phyloP scores from a whole-genome alignment of 805 yeast species.

The Starmerella gropengiesseri region DNA sequence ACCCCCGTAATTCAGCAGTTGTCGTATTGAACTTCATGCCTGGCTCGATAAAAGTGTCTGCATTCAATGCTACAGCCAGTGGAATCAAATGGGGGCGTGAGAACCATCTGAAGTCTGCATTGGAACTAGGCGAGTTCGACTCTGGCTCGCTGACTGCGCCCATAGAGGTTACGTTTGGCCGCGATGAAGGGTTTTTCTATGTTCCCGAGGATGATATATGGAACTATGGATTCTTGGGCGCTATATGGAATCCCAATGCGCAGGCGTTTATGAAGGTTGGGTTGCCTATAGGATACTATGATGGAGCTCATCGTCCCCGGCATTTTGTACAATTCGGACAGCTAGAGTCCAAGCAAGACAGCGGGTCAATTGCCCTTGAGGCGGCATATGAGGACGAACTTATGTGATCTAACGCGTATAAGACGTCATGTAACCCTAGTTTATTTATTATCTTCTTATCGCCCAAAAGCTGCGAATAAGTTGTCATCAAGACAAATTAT shows the following conservation, averaged over 20 bases:
- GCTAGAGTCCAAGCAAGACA: constrained; percentile 37
- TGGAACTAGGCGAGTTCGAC: constrained; percentile 50
- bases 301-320: constrained; percentile 75
- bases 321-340: constrained; percentile 72
- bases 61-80: constrained; percentile 46
- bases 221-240: constrained; percentile 86
- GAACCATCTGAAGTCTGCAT: constrained; percentile 46
- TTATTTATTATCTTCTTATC: not conserved
- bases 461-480: too few species aligned
- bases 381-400: not conserved
- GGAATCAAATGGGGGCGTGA: constrained; percentile 72
- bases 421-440: not conserved
- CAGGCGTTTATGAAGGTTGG: constrained; percentile 59
- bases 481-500: too few species aligned
- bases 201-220: constrained; percentile 79
- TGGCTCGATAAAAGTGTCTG: constrained; percentile 72
- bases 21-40: constrained; percentile 63
- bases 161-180: constrained; percentile 60
- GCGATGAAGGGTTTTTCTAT: constrained; percentile 67
- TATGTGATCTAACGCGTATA: not conserved
- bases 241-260: constrained; percentile 60
- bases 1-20: constrained; percentile 36
- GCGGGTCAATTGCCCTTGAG: constrained; percentile 1
- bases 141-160: constrained; percentile 36
- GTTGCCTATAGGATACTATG: constrained; percentile 70